Conservation (phyloP, 208 protist genomes). For the Trypanosoma rangeli region DNA sequence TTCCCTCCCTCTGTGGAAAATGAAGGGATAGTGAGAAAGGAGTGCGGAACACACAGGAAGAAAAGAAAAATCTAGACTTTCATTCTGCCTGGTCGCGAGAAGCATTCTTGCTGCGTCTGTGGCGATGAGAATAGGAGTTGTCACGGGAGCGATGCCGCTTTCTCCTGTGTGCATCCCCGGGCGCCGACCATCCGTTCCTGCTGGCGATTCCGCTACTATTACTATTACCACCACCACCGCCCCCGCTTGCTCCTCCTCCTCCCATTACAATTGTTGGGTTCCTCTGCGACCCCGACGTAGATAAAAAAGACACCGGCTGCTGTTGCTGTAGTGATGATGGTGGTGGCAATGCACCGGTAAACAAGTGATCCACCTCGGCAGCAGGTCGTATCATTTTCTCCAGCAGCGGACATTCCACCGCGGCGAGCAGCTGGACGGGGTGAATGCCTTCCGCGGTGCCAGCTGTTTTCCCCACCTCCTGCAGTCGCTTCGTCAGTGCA, state of each 20-base stretch:
- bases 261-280: neutral
- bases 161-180: neutral
- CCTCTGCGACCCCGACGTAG: neutral
- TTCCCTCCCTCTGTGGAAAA: neutral
- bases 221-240: neutral
- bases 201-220: neutral
- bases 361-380: conserved; percentile 28
- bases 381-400: conserved; percentile 26
- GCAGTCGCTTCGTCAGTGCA: conserved; percentile 13
- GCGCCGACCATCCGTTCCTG: neutral
- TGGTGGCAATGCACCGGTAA: conserved; percentile 1
- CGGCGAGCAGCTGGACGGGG: conserved; percentile 23
- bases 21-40: neutral
- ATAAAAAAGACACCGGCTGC: neutral
- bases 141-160: conserved; percentile 17
- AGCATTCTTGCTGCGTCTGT: neutral
- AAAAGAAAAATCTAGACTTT: neutral
- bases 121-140: conserved; percentile 1
- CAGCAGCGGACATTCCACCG: conserved; percentile 28
- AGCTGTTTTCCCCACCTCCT: conserved; percentile 11
- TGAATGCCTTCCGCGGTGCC: conserved; percentile 4
- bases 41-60: neutral
- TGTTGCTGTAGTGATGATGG: neutral
- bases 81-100: neutral
- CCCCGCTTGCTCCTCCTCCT: neutral